These are phyloP conservation scores for Solanum aculeatissimum DNA, from an alignment of 305 asterid genomes.

Conservation along the genomic window DNA sequence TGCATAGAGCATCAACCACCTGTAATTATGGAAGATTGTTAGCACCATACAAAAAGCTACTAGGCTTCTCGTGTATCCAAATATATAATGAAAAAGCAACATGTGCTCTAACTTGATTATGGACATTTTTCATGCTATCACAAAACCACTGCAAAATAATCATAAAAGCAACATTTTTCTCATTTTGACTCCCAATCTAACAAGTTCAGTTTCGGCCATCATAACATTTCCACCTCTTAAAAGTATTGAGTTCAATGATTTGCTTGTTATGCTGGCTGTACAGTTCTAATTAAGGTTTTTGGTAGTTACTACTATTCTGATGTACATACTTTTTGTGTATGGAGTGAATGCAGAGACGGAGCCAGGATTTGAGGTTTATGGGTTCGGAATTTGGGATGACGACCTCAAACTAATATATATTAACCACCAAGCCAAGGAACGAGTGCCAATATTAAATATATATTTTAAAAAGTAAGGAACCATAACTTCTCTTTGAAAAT, in stretches of 20 bases:
- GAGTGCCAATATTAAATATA: not conserved
- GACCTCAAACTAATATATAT: not conserved
- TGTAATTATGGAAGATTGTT: conserved; percentile 11
- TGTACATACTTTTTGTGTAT: not conserved
- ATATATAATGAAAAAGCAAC: not conserved
- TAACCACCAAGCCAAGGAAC: not conserved
- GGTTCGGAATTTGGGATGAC: not conserved
- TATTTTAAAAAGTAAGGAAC: not conserved
- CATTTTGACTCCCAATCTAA: not conserved
- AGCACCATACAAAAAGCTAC: not conserved
- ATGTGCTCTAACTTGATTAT: not conserved
- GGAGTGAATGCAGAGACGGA: not conserved
- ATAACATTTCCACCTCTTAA: not conserved
- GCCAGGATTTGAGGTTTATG: not conserved
- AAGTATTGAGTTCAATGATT: not conserved
- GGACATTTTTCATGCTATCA: not conserved
- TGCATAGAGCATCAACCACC: conserved; percentile 97
- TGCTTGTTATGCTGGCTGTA: not conserved
- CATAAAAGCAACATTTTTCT: not conserved
- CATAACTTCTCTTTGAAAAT: not conserved
- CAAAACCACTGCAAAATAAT: not conserved
- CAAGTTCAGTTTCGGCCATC: not conserved
- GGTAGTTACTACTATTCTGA: not conserved
- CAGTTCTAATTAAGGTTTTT: not conserved
- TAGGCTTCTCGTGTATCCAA: not conserved